Percentiles rank a stretch among this genome's conserved stretches.
Evolutionary conservation across 2,329 filamentous ascomycete species (phyloP).

Genomic region (Exophiala oligosperma): DNA sequence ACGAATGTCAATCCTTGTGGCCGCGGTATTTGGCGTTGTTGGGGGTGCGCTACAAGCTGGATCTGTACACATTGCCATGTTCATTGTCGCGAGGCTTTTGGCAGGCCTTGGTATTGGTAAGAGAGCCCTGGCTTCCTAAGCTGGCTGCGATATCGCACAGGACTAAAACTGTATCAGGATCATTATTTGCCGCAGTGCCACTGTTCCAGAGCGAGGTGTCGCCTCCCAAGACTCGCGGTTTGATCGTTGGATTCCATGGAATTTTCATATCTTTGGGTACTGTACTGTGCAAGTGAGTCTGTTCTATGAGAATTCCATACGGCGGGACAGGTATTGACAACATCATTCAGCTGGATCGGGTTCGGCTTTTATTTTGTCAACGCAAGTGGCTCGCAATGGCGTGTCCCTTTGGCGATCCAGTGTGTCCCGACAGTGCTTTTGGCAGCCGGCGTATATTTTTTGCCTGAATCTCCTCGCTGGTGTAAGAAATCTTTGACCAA

Average conservation of each 20-base stretch:
- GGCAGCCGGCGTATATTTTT: slow-evolving; percentile 68
- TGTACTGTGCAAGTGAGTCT: slow-evolving; percentile 6
- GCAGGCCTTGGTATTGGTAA: slow-evolving; percentile 39
- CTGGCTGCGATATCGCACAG: background rate
- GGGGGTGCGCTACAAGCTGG: slow-evolving; percentile 38
- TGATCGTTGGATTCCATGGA: slow-evolving; percentile 31
- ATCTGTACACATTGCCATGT: slow-evolving; percentile 15
- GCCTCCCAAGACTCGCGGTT: slow-evolving; percentile 31
- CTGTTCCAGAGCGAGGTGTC: slow-evolving; percentile 33
- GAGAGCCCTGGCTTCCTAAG: background rate
- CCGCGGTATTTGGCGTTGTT: slow-evolving; percentile 37
- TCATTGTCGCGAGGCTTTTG: slow-evolving; percentile 39
- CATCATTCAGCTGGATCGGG: slow-evolving; percentile 29
- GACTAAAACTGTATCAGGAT: slow-evolving; percentile 4
- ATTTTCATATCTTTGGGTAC: slow-evolving; percentile 27
- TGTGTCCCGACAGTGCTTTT: slow-evolving; percentile 66
- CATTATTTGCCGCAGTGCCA: slow-evolving; percentile 7
- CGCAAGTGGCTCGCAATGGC: slow-evolving; percentile 51
- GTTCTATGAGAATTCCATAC: background rate
- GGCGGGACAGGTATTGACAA: background rate
- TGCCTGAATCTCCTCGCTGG: slow-evolving; percentile 79
- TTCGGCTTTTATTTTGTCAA: slow-evolving; percentile 30
- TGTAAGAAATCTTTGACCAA: slow-evolving; percentile 9
- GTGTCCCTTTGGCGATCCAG: slow-evolving; percentile 71
- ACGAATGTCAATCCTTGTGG: slow-evolving; percentile 37